phyloP scores from a whole-genome alignment of 2,329 filamentous ascomycete genomes.

The Elsinoe perseae region DNA sequence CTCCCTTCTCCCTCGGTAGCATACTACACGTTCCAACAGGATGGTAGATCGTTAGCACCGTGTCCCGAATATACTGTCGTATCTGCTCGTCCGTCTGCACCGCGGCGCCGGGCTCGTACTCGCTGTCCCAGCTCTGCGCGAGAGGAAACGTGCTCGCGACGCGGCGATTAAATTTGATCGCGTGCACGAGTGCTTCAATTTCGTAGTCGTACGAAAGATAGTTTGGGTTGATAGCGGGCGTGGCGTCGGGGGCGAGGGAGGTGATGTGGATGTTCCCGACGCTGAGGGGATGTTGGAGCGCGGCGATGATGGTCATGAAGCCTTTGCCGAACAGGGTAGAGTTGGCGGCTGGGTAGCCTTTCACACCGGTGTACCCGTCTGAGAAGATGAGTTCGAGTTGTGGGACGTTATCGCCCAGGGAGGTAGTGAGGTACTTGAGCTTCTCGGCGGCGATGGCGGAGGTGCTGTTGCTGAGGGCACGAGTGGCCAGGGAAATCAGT shows the following conservation, averaged over 20 bases:
- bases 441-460: conserved; percentile 35
- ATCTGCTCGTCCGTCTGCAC: conserved; percentile 15
- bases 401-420: conserved; percentile 26
- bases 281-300: conserved; percentile 29
- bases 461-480: conserved; percentile 24
- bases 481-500: conserved; percentile 30
- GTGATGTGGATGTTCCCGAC: conserved; percentile 30
- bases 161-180: background rate
- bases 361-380: conserved; percentile 39
- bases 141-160: background rate
- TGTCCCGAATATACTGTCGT: conserved; percentile 1
- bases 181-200: conserved; percentile 9
- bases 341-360: conserved; percentile 30
- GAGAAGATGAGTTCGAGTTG: conserved; percentile 41
- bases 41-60: conserved; percentile 13
- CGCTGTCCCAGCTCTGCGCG: background rate
- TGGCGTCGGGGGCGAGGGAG: conserved; percentile 25
- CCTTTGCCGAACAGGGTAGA: conserved; percentile 27
- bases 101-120: conserved; percentile 10
- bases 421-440: conserved; percentile 32
- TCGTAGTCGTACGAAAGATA: conserved; percentile 35
- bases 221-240: conserved; percentile 35
- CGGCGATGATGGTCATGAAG: conserved; percentile 27
- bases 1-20: conserved; percentile 23
- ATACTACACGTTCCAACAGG: conserved; percentile 18